These are phyloP conservation scores for Barbatosphaeria neglecta DNA, from an alignment of 495 filamentous ascomycete species.

Conservation along the genomic window DNA sequence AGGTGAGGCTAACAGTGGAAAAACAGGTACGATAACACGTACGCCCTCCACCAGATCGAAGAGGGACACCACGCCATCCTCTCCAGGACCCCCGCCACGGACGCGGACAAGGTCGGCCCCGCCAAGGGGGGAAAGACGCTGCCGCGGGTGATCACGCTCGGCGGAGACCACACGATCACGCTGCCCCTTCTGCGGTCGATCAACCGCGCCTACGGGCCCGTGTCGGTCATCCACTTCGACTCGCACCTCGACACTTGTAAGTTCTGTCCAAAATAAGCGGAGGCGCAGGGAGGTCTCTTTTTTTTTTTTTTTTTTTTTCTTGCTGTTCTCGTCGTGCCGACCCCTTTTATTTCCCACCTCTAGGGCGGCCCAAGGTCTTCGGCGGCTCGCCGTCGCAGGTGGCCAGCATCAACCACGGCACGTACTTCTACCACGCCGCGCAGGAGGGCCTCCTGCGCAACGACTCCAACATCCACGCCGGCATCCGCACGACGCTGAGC, in stretches of 20 bases:
- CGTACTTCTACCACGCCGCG: conserved; percentile 50
- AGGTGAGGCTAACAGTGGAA: background rate
- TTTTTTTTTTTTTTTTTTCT: too few relatives aligned
- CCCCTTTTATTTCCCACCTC: too few relatives aligned
- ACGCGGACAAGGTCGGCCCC: conserved; percentile 33
- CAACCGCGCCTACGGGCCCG: conserved; percentile 63
- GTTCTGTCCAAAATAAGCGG: conserved; percentile 43
- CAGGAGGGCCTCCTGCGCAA: conserved; percentile 67
- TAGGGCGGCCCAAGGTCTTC: conserved; percentile 55
- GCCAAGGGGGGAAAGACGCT: conserved; percentile 40
- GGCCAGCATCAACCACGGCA: conserved; percentile 65
- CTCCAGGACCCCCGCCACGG: conserved; percentile 36
- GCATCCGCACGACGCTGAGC: conserved; percentile 61
- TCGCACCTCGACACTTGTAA: conserved; percentile 68
- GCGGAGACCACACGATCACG: conserved; percentile 77
- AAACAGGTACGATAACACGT: conserved; percentile 53
- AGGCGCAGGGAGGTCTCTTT: too few relatives aligned
- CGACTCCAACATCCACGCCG: conserved; percentile 76
- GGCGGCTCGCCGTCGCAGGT: conserved; percentile 50
- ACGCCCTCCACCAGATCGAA: conserved; percentile 73
- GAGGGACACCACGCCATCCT: conserved; percentile 46
- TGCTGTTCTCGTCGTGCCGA: too few relatives aligned
- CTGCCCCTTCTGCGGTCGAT: conserved; percentile 67
- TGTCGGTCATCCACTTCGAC: conserved; percentile 83
- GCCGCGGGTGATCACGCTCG: conserved; percentile 58